Base-by-base conservation (phyloP, 331 rosid genomes). In the Pyracantha coccinea region DNA sequence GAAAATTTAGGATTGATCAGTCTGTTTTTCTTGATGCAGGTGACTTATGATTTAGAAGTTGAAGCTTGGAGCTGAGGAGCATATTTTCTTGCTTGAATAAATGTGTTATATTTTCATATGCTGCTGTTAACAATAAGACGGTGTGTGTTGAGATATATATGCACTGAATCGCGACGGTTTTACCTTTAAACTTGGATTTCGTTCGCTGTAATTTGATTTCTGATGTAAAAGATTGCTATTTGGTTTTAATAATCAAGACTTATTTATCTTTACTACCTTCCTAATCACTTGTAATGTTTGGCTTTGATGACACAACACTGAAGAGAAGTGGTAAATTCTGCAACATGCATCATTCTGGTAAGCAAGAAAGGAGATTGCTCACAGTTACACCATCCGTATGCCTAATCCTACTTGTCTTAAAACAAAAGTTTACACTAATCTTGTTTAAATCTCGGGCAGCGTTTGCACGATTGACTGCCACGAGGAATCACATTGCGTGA, bases 121-220 rank as follows among this genome's bases (percentile, higher is more conserved):
- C 24, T 54, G 6, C 24, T 54, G 60, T 54, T 54, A 4, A 20
- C 12, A 20, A 81, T 83, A 83, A 81, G 65, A 71, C 38, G 61
- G 33, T 13, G 31, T 32, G 38, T 31, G 31, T 2, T 54, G 31
- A 27, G 45, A 45, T 29, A 19, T 10, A 47, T 47, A 1, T 7
- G 52, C 10, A n/a, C 14, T 20, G 35, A 67, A 23, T 23, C 21
- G 9, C 12, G 20, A 41, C 20, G 33, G 32, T 35, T 28, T 27
- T 7, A 52, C 10, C 50, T 71, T 71, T 55, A 20, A 55, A 21
- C 25, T 14, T 23, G 24, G 65, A 54, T 20, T 4, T 55, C 55
- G 16, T 15, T 21, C 66, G 31, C 9, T 72, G 13, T 17, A 38
- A 27, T 72, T 32, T 21, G 24, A 58, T 23, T 58, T 72, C 11